phyloP scores from a whole-genome alignment of 2,329 filamentous ascomycete species.

The Aspergillus ochraceus region DNA sequence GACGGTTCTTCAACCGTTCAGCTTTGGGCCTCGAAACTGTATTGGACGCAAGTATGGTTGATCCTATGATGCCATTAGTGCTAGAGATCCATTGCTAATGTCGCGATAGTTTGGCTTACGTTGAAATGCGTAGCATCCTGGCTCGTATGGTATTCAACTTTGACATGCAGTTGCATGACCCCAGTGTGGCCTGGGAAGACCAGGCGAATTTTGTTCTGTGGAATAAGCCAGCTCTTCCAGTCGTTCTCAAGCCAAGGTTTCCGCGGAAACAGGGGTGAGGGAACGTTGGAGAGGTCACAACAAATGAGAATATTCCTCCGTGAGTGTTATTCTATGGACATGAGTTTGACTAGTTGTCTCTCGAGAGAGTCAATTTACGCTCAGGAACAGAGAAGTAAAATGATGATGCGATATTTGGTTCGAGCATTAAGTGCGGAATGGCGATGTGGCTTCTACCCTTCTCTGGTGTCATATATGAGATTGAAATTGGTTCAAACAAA shows the following conservation, averaged over 20 bases:
- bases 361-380: too few relatives aligned
- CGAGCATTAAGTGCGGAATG: too few relatives aligned
- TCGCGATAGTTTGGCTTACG: constrained; percentile 46
- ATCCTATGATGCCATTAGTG: too few relatives aligned
- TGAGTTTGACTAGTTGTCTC: too few relatives aligned
- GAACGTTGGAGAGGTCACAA: too few relatives aligned
- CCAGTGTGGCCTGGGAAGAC: constrained; percentile 40
- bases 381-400: too few relatives aligned
- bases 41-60: constrained; percentile 50
- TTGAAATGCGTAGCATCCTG: constrained; percentile 53
- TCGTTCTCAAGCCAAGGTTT: background rate
- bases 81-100: background rate
- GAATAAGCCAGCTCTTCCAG: constrained; percentile 31
- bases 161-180: constrained; percentile 44
- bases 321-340: too few relatives aligned
- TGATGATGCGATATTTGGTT: too few relatives aligned
- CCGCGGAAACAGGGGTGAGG: background rate
- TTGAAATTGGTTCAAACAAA: too few relatives aligned
- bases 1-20: constrained; percentile 52
- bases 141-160: constrained; percentile 52
- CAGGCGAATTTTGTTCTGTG: constrained; percentile 45
- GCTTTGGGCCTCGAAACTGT: constrained; percentile 52
- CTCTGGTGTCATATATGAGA: too few relatives aligned
- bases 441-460: too few relatives aligned
- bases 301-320: too few relatives aligned